Base-by-base conservation (phyloP, 1,284 basidiomycete species). In the Trichosporon sp. region DNA sequence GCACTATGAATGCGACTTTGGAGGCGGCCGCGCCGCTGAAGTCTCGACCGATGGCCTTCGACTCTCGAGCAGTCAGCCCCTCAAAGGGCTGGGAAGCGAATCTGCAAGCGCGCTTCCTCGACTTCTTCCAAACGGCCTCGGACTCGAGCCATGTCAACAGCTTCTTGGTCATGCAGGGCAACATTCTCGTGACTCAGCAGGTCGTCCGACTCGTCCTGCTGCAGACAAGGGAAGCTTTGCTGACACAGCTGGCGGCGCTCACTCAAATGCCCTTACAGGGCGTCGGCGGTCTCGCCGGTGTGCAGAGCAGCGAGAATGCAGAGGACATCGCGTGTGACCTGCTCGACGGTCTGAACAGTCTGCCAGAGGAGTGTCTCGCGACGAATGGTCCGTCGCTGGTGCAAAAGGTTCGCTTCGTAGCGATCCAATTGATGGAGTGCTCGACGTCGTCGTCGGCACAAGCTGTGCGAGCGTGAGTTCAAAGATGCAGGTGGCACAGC, bases 321-420 rank as follows among this genome's bases (percentile, higher is more conserved):
- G 74, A 76, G 58, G 71, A 76, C 58, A 74, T 78, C 29, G 76
- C 76, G 2, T 72, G 70, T 37, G 76, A 77, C 59, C 65, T 77
- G n/a, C 33, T 78, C 37, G 73, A 77, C 59, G 75, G 75, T 10
- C 61, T 77, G 54, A 74, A 77, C 60, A 71, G 72, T 54, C 63
- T 78, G 6, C 74, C 73, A 0, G 72, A 73, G 31, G 73, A 75
- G 61, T 77, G 75, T 63, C 69, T 73, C 8, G 76, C 75, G 6
- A 74, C 73, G 13, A 78, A 78, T 64, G 76, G 76, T 1, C 76
- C 76, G 7, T 73, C 73, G 7, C 65, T 77, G 7, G 76, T 78
- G 11, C 76, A 78, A 54, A 78, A 78, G 62, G 76, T 78, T 11
- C 73, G 76, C 19, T 78, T 77, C 56, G 75, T 77, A 2, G 75